Percentiles rank a stretch among this genome's conserved stretches.
Evolutionary conservation across 176 grass and related monocot genomes (phyloP).

Genomic region (Avena sativa): DNA sequence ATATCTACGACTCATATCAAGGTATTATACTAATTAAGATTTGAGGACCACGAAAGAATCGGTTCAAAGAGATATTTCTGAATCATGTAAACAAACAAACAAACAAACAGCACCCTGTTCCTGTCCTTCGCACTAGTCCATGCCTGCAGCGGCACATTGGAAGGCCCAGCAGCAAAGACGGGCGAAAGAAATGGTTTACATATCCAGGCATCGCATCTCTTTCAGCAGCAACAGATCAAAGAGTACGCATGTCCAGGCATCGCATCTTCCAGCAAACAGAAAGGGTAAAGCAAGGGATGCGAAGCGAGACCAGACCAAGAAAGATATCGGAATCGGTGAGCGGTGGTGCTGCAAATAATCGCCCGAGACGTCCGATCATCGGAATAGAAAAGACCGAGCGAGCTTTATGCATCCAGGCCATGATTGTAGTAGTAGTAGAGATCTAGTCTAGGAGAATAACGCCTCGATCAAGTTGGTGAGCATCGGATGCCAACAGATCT

Average conservation of each 20-base stretch:
- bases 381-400: not conserved
- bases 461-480: conserved; percentile 12
- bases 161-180: conserved; percentile 33
- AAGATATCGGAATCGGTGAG: conserved; percentile 36
- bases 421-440: not conserved
- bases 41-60: not conserved
- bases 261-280: too few species aligned
- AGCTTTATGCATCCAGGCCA: not conserved
- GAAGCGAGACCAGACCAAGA: not conserved
- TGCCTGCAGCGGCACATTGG: conserved; percentile 30
- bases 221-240: not conserved
- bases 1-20: too few species aligned
- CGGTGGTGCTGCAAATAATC: not conserved
- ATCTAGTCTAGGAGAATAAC: conserved; percentile 8
- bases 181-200: conserved; percentile 25
- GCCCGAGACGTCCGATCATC: conserved; percentile 3
- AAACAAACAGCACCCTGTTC: too few species aligned
- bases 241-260: not conserved
- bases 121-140: not conserved
- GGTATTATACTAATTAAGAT: too few species aligned
- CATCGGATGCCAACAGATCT: conserved; percentile 41
- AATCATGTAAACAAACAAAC: not conserved
- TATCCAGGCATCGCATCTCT: conserved; percentile 35
- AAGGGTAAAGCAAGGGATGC: not conserved
- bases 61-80: not conserved